Percentiles rank a stretch among this genome's conserved stretches.
These are phyloP conservation scores for Aspergillus pseudoterreus DNA, from an alignment of 2,329 filamentous ascomycete genomes.

Conservation along the genomic window DNA sequence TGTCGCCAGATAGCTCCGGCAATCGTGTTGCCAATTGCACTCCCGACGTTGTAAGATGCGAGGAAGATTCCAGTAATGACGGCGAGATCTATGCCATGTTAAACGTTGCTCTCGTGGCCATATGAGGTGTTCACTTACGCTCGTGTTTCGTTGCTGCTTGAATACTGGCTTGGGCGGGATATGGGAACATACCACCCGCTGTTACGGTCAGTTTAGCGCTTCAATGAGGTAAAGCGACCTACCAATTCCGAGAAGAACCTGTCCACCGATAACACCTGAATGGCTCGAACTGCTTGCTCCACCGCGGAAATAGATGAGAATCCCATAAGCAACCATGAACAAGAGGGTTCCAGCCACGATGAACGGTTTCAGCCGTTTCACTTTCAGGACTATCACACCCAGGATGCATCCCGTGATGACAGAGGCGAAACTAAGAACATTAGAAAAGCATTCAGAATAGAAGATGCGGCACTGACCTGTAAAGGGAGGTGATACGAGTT, in stretches of 20 bases:
- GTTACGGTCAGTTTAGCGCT: neutral
- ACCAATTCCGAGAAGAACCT: slow-evolving; percentile 60
- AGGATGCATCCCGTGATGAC: slow-evolving; percentile 57
- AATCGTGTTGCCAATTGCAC: slow-evolving; percentile 57
- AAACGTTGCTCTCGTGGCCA: neutral
- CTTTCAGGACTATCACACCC: slow-evolving; percentile 55
- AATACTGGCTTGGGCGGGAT: slow-evolving; percentile 49
- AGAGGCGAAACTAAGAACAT: slow-evolving; percentile 43
- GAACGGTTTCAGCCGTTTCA: slow-evolving; percentile 61
- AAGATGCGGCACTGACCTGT: slow-evolving; percentile 35
- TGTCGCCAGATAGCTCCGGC: slow-evolving; percentile 63
- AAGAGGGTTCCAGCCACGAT: slow-evolving; percentile 58
- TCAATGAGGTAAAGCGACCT: slow-evolving; percentile 3
- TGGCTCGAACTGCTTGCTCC: slow-evolving; percentile 42
- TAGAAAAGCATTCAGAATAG: neutral
- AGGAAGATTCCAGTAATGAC: slow-evolving; percentile 63
- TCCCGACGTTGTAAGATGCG: slow-evolving; percentile 61
- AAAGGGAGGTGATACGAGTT: slow-evolving; percentile 58
- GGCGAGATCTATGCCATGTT: slow-evolving; percentile 48
- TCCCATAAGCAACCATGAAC: slow-evolving; percentile 63
- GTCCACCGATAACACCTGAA: slow-evolving; percentile 59
- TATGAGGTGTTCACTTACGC: slow-evolving; percentile 22
- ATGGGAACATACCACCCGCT: slow-evolving; percentile 59
- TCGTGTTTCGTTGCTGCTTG: slow-evolving; percentile 51
- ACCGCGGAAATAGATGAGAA: slow-evolving; percentile 62